Evolutionary conservation across 2,329 filamentous ascomycete species (phyloP).

Genomic region (Passalora sequoiae): DNA sequence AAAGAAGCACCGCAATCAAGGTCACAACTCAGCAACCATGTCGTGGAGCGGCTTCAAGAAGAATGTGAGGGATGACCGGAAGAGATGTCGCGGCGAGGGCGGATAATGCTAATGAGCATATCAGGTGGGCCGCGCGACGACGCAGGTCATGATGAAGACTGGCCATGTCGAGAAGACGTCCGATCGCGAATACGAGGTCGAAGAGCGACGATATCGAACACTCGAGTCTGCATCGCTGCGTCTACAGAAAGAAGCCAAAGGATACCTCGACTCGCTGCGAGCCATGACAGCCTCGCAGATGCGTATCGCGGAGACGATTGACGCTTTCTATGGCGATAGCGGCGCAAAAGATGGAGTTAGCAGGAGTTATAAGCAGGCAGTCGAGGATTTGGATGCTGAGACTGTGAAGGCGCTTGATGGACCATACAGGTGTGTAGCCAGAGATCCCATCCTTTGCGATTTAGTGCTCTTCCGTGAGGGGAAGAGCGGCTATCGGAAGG

Average conservation of each 20-base stretch:
- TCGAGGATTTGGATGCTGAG: slow-evolving; percentile 94
- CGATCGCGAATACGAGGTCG: slow-evolving; percentile 97
- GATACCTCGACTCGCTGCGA: slow-evolving; percentile 91
- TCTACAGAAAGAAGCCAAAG: slow-evolving; percentile 95
- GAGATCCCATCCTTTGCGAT: slow-evolving; percentile 14
- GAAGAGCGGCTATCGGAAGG: slow-evolving; percentile 13
- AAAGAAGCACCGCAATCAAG: slow-evolving; percentile 1
- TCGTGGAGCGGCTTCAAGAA: slow-evolving; percentile 51
- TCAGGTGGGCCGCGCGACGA: slow-evolving; percentile 97
- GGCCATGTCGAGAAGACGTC: slow-evolving; percentile 98
- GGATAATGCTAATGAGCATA: slow-evolving; percentile 71
- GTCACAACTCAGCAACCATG: slow-evolving; percentile 45
- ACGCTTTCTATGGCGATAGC: slow-evolving; percentile 96
- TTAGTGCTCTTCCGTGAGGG: slow-evolving; percentile 19
- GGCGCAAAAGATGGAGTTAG: slow-evolving; percentile 93
- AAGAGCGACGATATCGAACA: slow-evolving; percentile 84
- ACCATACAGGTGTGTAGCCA: slow-evolving; percentile 65
- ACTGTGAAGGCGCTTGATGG: slow-evolving; percentile 98
- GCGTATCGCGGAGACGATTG: slow-evolving; percentile 98
- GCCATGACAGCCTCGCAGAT: slow-evolving; percentile 99
- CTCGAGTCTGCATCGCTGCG: slow-evolving; percentile 93
- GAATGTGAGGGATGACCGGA: slow-evolving; percentile 30
- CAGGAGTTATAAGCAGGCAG: slow-evolving; percentile 95
- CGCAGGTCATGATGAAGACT: slow-evolving; percentile 99
- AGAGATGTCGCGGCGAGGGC: too few relatives aligned